These are phyloP conservation scores for Eucalyptus viminalis DNA, from an alignment of 345 rosid species.

Conservation along the genomic window DNA sequence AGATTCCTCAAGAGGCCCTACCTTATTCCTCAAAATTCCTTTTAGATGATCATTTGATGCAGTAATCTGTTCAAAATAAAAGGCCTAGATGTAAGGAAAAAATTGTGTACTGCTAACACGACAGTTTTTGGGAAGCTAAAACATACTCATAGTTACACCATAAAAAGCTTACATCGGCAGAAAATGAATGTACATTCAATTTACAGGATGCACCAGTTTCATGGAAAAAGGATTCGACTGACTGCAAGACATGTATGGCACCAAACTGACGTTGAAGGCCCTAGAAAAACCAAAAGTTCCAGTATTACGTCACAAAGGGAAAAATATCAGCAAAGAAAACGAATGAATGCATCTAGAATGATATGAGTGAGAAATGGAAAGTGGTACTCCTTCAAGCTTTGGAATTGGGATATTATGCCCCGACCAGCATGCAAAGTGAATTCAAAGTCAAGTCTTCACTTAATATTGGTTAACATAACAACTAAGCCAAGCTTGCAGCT, in stretches of 20 bases:
- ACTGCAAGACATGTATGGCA: constrained; percentile 60
- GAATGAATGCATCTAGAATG: not conserved
- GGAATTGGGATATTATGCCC: not conserved
- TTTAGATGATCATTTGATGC: constrained; percentile 41
- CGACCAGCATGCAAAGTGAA: not conserved
- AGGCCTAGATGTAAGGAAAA: not conserved
- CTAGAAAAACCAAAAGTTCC: constrained; percentile 5
- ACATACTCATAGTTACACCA: not conserved
- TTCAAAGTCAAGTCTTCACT: not conserved
- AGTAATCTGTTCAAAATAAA: constrained; percentile 25
- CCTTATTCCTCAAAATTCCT: constrained; percentile 23
- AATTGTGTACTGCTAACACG: not conserved
- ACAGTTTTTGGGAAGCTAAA: not conserved
- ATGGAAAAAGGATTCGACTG: constrained; percentile 51
- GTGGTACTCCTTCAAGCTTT: not conserved
- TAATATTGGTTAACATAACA: not conserved
- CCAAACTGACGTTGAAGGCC: constrained; percentile 60
- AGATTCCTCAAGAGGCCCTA: constrained; percentile 2
- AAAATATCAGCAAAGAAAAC: not conserved
- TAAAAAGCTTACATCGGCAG: constrained; percentile 48
- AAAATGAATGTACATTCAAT: constrained; percentile 43
- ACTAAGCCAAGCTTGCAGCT: not conserved
- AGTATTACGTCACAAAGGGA: not conserved
- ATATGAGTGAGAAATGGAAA: not conserved
- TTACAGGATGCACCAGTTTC: constrained; percentile 45